phyloP scores from a whole-genome alignment of 495 filamentous ascomycete species.

The Penicillium crystallinum region DNA sequence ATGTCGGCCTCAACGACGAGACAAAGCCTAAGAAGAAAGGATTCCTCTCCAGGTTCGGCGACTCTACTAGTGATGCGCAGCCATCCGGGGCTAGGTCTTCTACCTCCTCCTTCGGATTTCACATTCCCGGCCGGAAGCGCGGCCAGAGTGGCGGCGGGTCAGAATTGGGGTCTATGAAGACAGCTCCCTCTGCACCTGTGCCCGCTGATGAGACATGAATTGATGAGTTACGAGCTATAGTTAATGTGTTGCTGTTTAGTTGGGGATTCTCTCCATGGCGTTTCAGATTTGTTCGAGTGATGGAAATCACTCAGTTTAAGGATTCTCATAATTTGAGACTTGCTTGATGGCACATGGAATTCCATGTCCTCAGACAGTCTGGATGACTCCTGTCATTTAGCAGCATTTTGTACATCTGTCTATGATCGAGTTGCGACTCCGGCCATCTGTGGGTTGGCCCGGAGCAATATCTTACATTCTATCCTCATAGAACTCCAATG shows the following conservation, averaged over 20 bases:
- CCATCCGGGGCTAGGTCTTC: conserved; percentile 42
- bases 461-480: neutral
- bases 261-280: conserved; percentile 7
- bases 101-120: conserved; percentile 53
- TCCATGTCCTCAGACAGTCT: neutral
- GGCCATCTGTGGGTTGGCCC: neutral
- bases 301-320: neutral
- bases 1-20: conserved; percentile 82
- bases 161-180: conserved; percentile 57
- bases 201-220: conserved; percentile 27
- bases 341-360: neutral
- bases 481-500: neutral
- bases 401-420: conserved; percentile 7
- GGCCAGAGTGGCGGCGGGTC: conserved; percentile 68
- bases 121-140: conserved; percentile 66
- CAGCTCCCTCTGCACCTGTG: conserved; percentile 15
- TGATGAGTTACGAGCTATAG: conserved; percentile 5
- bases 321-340: neutral
- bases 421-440: neutral
- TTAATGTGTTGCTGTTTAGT: neutral
- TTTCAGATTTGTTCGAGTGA: conserved; percentile 7
- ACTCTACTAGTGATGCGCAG: conserved; percentile 41
- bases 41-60: conserved; percentile 81
- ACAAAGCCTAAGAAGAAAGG: conserved; percentile 69
- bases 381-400: neutral